Base-by-base conservation (phyloP, 1,284 basidiomycete genomes). In the Thelephora terrestris region DNA sequence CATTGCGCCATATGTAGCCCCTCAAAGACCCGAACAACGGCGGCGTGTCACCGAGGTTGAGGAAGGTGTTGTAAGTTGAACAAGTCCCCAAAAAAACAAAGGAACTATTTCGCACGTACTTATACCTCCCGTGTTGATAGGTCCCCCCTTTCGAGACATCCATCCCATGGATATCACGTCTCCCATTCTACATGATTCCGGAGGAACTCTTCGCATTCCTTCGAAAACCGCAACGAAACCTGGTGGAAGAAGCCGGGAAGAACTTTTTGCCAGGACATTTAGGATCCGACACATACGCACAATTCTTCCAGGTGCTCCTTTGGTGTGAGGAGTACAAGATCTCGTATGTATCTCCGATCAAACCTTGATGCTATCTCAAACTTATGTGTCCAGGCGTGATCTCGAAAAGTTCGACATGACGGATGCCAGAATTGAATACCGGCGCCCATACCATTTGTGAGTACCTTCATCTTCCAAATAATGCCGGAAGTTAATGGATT, bases 311-410 rank as follows among this genome's bases (percentile, higher is more conserved):
- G 50, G 53, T 63, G 7, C 50, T 75, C 47, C 50, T 77, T 1
- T 68, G 66, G 58, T 58, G 74, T 18, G 75, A 77, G 52, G 74
- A 75, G 47, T 67, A 70, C 43, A 67, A 70, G 47, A 64, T 64
- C 55, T 67, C 62, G 74, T 71, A 45, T 37, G 65, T 62, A 32
- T 35, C 46, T 46, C 16, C 20, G 39, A 16, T 27, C 45, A 47
- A 27, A 14, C 29, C 46, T 27, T 6, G 17, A 42, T 43, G 34
- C 45, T 35, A 35, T 38, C 18, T 34, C 40, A 47, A 43, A 21
- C 44, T 7, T 16, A 21, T 27, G 43, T 17, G 27, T 38, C 16
- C 18, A 74, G 72, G 47, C 66, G 60, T 39, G 73, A 78, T 50
- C 54, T 57, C 2, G 65, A 70, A 24, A 57, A 58, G 17, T 75